Conservation (phyloP, 176 grass and related monocot species). For the Rhynchospora breviuscula region DNA sequence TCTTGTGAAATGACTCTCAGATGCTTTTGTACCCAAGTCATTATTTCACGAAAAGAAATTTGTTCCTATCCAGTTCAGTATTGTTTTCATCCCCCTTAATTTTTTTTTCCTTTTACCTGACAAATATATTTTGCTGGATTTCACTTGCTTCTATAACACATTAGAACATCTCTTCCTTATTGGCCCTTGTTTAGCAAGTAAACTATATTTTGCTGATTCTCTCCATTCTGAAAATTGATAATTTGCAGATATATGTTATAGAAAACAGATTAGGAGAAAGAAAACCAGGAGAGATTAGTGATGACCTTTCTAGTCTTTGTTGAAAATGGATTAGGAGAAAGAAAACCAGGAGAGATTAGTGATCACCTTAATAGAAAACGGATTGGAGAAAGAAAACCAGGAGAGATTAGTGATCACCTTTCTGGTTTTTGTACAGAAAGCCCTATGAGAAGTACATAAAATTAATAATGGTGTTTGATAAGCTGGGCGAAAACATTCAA, state of each 20-base stretch:
- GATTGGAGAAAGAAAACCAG: background rate
- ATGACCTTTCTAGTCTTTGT: too few species aligned
- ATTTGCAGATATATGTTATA: too few species aligned
- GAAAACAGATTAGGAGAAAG: background rate
- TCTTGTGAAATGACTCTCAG: background rate
- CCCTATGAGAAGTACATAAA: background rate
- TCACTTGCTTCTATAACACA: background rate
- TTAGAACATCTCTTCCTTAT: background rate
- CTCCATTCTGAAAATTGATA: background rate
- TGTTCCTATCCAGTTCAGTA: too few species aligned
- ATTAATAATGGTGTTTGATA: too few species aligned
- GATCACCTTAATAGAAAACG: background rate
- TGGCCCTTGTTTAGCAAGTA: background rate
- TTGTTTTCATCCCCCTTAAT: too few species aligned
- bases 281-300: background rate
- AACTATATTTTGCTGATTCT: background rate
- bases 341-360: background rate
- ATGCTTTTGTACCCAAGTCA: background rate
- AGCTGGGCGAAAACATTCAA: too few species aligned
- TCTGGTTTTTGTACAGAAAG: background rate
- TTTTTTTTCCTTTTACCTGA: background rate
- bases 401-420: background rate
- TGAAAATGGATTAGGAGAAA: background rate
- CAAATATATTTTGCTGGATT: background rate
- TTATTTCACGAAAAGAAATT: too few species aligned